phyloP scores from a whole-genome alignment of 2,329 filamentous ascomycete genomes.

The Metarhizium sp. region DNA sequence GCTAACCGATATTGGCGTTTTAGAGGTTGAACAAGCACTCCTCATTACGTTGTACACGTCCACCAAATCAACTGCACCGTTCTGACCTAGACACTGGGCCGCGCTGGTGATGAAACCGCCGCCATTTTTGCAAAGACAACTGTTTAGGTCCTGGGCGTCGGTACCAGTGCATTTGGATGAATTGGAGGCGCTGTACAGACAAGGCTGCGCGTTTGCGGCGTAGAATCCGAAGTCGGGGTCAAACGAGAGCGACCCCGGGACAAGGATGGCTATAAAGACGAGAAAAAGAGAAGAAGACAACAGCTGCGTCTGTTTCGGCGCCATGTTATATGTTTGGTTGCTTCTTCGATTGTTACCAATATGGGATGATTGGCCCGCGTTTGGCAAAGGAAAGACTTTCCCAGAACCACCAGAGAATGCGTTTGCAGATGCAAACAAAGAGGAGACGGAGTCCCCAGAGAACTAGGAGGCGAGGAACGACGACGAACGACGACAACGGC shows the following conservation, averaged over 20 bases:
- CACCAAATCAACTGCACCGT: conserved; percentile 24
- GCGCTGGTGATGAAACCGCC: conserved; percentile 38
- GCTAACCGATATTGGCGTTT: conserved; percentile 32
- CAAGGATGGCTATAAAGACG: conserved; percentile 18
- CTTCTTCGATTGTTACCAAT: not conserved
- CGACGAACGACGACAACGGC: not conserved
- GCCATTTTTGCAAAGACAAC: conserved; percentile 39
- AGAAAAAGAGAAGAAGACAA: conserved; percentile 19
- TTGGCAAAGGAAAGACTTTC: not conserved
- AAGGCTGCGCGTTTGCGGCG: conserved; percentile 23
- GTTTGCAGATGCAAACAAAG: not conserved
- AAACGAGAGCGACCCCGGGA: conserved; percentile 15
- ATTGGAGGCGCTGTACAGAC: conserved; percentile 31
- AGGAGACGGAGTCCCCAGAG: not conserved
- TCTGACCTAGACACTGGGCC: conserved; percentile 34
- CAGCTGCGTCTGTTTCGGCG: conserved; percentile 11
- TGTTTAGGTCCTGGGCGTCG: conserved; percentile 31
- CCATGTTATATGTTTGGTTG: conserved; percentile 12
- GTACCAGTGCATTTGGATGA: conserved; percentile 30
- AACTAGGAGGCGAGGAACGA: not conserved
- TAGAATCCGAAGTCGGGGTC: conserved; percentile 26
- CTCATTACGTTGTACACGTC: conserved; percentile 34
- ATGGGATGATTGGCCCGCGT: not conserved
- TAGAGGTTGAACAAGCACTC: conserved; percentile 32
- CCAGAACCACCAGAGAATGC: not conserved